phyloP scores from a whole-genome alignment of 345 rosid genomes.

The Euclidium syriacum region DNA sequence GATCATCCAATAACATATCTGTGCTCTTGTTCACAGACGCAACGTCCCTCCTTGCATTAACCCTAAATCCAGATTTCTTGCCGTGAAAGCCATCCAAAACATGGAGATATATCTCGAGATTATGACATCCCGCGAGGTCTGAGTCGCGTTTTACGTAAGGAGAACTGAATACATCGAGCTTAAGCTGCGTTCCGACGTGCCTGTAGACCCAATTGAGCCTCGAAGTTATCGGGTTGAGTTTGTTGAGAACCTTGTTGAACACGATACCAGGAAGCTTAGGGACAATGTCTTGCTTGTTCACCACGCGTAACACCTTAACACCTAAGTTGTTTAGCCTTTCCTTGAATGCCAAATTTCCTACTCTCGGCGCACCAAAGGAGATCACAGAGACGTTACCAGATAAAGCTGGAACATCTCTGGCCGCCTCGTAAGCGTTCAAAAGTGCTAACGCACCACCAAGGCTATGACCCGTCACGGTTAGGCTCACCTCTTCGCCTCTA shows the following conservation, averaged over 20 bases:
- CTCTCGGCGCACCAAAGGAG: slow-evolving; percentile 63
- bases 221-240: slow-evolving; percentile 33
- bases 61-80: slow-evolving; percentile 39
- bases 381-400: slow-evolving; percentile 41
- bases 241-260: slow-evolving; percentile 41
- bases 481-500: slow-evolving; percentile 49
- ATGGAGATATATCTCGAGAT: slow-evolving; percentile 56
- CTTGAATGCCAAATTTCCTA: slow-evolving; percentile 57
- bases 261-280: slow-evolving; percentile 55
- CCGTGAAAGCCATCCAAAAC: slow-evolving; percentile 48
- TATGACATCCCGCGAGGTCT: slow-evolving; percentile 41
- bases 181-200: slow-evolving; percentile 52
- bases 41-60: slow-evolving; percentile 53
- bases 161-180: slow-evolving; percentile 39
- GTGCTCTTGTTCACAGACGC: slow-evolving; percentile 54
- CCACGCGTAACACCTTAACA: slow-evolving; percentile 51
- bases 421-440: slow-evolving; percentile 51
- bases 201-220: slow-evolving; percentile 50
- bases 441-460: slow-evolving; percentile 63
- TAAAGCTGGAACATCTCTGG: slow-evolving; percentile 35
- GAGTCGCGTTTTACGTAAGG: slow-evolving; percentile 46
- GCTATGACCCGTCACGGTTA: slow-evolving; percentile 57
- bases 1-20: slow-evolving; percentile 48
- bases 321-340: slow-evolving; percentile 40
- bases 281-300: slow-evolving; percentile 53